Conservation (phyloP, 306 rosid genomes). For the Gleditsia sinensis region DNA sequence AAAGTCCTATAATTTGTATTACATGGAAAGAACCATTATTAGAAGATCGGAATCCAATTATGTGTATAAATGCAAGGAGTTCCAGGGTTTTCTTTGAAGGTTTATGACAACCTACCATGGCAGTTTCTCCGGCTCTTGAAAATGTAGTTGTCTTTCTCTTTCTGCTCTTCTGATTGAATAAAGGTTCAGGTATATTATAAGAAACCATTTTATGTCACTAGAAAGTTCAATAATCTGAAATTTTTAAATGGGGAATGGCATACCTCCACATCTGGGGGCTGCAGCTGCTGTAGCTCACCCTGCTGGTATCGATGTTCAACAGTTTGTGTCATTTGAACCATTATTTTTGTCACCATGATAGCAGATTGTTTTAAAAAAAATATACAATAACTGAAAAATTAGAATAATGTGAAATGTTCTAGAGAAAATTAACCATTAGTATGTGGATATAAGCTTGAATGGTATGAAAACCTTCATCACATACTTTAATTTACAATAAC, state of each 20-base stretch:
- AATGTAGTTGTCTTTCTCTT: slow-evolving; percentile 36
- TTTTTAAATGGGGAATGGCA: slow-evolving; percentile 17
- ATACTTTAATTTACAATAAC: slow-evolving; percentile 21
- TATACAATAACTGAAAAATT: neutral
- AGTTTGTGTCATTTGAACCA: slow-evolving; percentile 25
- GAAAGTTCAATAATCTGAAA: slow-evolving; percentile 19
- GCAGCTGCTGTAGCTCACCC: slow-evolving; percentile 38
- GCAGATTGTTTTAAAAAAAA: slow-evolving; percentile 24
- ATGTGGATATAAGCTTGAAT: neutral
- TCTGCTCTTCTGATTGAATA: slow-evolving; percentile 35
- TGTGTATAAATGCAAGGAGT: slow-evolving; percentile 9
- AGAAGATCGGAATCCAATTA: slow-evolving; percentile 29
- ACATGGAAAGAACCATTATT: slow-evolving; percentile 25
- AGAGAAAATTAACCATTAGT: neutral
- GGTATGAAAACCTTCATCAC: neutral
- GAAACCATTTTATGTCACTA: slow-evolving; percentile 8
- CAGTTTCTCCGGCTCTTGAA: slow-evolving; percentile 27
- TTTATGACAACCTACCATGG: slow-evolving; percentile 43
- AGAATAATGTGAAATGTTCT: neutral
- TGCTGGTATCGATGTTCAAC: slow-evolving; percentile 32
- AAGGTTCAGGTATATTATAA: slow-evolving; percentile 1
- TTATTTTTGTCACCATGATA: slow-evolving; percentile 30
- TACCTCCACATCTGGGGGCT: slow-evolving; percentile 38
- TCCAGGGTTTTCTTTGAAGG: no score
- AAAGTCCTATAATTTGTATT: slow-evolving; percentile 39